Conservation (phyloP, 305 asterid genomes). For the Rubia peregrina region DNA sequence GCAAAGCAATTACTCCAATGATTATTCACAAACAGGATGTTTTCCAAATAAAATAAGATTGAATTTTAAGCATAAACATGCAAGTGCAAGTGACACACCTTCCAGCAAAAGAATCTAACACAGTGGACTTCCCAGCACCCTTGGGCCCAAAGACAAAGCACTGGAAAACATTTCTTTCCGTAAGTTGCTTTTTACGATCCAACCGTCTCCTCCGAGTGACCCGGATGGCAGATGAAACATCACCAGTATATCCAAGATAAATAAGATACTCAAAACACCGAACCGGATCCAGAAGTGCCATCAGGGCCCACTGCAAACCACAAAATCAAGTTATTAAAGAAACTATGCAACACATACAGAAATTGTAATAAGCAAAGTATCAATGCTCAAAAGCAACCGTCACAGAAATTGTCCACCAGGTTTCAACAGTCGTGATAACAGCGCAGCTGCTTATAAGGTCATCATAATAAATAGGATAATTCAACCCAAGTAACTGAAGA, state of each 20-base stretch:
- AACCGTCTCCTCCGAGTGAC: slow-evolving; percentile 80
- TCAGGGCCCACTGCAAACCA: slow-evolving; percentile 80
- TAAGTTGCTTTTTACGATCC: slow-evolving; percentile 87
- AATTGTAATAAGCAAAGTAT: neutral
- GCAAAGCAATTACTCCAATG: slow-evolving; percentile 13
- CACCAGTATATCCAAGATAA: slow-evolving; percentile 87
- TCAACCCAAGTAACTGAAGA: neutral
- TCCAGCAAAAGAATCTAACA: slow-evolving; percentile 68
- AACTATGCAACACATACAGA: neutral
- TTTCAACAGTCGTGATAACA: neutral
- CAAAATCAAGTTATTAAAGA: slow-evolving; percentile 12
- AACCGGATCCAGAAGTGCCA: slow-evolving; percentile 89
- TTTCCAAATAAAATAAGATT: slow-evolving; percentile 12
- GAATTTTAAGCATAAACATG: neutral
- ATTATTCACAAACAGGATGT: neutral
- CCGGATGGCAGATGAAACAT: slow-evolving; percentile 73
- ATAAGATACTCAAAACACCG: slow-evolving; percentile 77
- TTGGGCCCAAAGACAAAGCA: slow-evolving; percentile 96
- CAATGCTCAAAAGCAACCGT: neutral
- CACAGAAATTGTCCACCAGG: neutral
- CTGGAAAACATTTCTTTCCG: slow-evolving; percentile 77
- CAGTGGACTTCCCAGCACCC: slow-evolving; percentile 80
- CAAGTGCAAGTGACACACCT: slow-evolving; percentile 40
- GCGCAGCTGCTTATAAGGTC: neutral
- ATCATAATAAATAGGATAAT: neutral